Conservation (phyloP, 148 eudicot genomes). For the Arctostaphylos glauca region DNA sequence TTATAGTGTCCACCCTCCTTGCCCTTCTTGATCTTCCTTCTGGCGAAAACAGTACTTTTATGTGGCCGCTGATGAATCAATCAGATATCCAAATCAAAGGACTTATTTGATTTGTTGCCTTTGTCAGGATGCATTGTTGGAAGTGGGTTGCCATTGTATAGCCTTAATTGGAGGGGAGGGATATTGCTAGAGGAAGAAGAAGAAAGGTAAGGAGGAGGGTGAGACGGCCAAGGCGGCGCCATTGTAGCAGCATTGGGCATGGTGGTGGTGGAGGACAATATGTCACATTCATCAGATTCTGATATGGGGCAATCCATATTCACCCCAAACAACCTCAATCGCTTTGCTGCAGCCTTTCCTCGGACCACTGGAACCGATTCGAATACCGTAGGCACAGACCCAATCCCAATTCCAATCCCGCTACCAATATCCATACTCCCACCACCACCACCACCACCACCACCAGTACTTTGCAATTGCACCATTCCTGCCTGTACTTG, state of each 20-base stretch:
- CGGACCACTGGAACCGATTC: slow-evolving; percentile 80
- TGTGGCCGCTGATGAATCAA: not conserved
- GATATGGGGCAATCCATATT: slow-evolving; percentile 84
- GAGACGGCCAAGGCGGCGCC: not conserved
- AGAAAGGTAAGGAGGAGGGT: slow-evolving; percentile 9
- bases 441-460: slow-evolving; percentile 17
- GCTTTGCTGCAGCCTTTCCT: slow-evolving; percentile 69
- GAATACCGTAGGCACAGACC: slow-evolving; percentile 32
- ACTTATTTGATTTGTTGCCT: slow-evolving; percentile 47
- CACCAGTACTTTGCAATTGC: slow-evolving; percentile 19
- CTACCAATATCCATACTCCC: slow-evolving; percentile 9
- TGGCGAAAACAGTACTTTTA: not conserved
- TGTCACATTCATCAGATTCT: slow-evolving; percentile 33
- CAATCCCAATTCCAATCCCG: not conserved
- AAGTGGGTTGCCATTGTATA: slow-evolving; percentile 23
- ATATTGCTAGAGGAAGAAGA: slow-evolving; percentile 13
- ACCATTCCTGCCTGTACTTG: slow-evolving; percentile 19
- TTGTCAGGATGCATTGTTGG: slow-evolving; percentile 18
- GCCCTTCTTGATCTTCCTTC: not conserved
- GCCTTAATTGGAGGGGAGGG: slow-evolving; percentile 32
- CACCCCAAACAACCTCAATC: slow-evolving; percentile 84
- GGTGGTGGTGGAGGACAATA: slow-evolving; percentile 24
- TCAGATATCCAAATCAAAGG: slow-evolving; percentile 55
- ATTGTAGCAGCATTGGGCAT: not conserved
- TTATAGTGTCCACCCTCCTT: not conserved